Base-by-base conservation (phyloP, 1,284 basidiomycete genomes). In the Ceratobasidium sp. region DNA sequence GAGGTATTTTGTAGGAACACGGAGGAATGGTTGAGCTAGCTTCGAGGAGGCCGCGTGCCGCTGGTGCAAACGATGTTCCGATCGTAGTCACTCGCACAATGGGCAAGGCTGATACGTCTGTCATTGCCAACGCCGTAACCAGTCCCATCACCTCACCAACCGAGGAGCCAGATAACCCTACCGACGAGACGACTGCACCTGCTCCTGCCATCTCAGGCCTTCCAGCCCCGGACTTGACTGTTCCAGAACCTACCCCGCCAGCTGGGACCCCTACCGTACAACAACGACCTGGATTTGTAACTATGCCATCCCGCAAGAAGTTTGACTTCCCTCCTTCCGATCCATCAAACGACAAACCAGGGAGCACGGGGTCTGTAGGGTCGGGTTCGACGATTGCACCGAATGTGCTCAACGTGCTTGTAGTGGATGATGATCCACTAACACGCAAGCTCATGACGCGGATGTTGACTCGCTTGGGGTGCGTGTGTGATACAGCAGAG, bases 381-480 rank as follows among this genome's bases (percentile, higher is more conserved):
- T 39, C 72, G n/a, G 9, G 28, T n/a, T 23, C 73, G 16, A 32
- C 32, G 0, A n/a, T n/a, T 67, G 50, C 81, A 18, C 84, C 82
- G 26, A 45, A 76, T 90, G 72, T 83, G 32, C 71, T 76, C 26
- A 71, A 84, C 26, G 89, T 90, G 59, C 82, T 92, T 41, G 90
- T 93, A 1, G 92, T 93, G 0, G 92, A 93, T 76, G 91, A 93
- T 76, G 92, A 92, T 79, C 84, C 85, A 30, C 81, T 96, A 71
- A 96, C 94, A 46, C 87, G 93, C 58, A 89, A 85, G 74, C 83
- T 96, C 74, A 96, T 96, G 94, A 87, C 85, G 59, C 85, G 93
- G 45, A 88, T 94, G 82, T 83, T 96, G 69, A 86, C 87, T 23
- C 85, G 93, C 18, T 81, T 96, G 3, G 93, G 94, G 0, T 94